These are phyloP conservation scores for Candida argentea DNA, from an alignment of 805 yeast genomes.

Conservation along the genomic window DNA sequence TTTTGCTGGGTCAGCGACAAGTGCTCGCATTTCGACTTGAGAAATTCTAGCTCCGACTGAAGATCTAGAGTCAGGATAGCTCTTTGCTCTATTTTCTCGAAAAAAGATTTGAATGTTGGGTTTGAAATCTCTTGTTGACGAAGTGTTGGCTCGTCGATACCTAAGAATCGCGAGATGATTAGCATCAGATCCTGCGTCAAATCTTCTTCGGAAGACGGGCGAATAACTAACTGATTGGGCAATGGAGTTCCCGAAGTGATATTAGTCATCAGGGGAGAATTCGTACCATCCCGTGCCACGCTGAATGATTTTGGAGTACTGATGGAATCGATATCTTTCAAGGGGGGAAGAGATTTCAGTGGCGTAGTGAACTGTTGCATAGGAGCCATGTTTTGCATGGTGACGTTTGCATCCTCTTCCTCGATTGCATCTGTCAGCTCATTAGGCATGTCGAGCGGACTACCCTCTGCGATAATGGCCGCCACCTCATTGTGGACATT, in stretches of 20 bases:
- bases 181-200: conserved; percentile 6
- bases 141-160: conserved; percentile 12
- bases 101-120: background rate
- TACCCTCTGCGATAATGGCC: too few species aligned
- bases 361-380: conserved; percentile 25
- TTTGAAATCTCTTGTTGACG: too few species aligned
- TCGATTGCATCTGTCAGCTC: too few species aligned
- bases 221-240: background rate
- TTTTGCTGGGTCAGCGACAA: conserved; percentile 12
- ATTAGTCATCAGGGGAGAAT: conserved; percentile 8
- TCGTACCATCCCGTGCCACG: conserved; percentile 26
- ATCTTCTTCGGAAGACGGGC: conserved; percentile 2
- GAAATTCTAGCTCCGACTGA: conserved; percentile 19
- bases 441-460: too few species aligned
- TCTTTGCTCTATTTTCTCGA: conserved; percentile 14
- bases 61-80: conserved; percentile 20
- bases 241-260: background rate
- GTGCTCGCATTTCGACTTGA: conserved; percentile 27
- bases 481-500: too few species aligned
- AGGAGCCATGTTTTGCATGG: conserved; percentile 3
- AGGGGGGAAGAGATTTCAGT: conserved; percentile 29
- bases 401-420: conserved; percentile 7
- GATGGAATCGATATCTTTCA: conserved; percentile 32
- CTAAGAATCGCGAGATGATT: conserved; percentile 18
- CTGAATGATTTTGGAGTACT: conserved; percentile 30